Evolutionary conservation across 148 eudicot species (phyloP), one percentile per base, ranked within the genome.

Genomic region (Dysphania ambrosioides): DNA sequence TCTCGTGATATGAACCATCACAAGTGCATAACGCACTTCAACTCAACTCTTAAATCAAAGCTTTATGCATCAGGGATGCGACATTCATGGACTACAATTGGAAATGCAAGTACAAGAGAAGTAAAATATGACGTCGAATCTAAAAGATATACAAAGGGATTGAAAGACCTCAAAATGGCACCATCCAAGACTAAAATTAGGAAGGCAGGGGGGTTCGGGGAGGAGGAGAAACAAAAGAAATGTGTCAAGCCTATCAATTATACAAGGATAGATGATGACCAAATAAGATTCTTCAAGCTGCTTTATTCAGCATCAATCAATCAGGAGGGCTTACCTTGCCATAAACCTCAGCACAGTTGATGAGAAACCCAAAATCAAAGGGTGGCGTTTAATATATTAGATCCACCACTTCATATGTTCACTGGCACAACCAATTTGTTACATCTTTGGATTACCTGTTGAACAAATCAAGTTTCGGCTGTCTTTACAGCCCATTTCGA

Each of bases 171-270:
- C 42, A 32, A 63, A 40, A 63, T 63, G 42, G 67, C 67, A 63
- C n/a, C 67, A 63, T 34, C 67, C 38, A 32, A 63, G 67, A 63
- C 67, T 63, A 63, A 63, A 63, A 34, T 63, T 63, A 32, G 67
- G 24, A 19, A 63, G 41, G 42, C n/a, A n/a, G n/a, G n/a, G 30
- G 66, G 31, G 30, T 24, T n/a, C 11, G 11, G 34, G 29, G 5
- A 59, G 11, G 16, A 27, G 8, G n/a, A 30, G 18, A 47, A 47
- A 16, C 4, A 47, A 44, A 47, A 44, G 49, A 44, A 44, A 3
- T 16, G 18, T 47, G 36, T 61, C 66, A 61, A 61, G n/a, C 16
- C 41, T 63, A 32, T 38, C 67, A 63, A 32, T 63, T 63, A 63
- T 63, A 63, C 66, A 61, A n/a, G 21, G 67, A 24, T 27, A 32